Base-by-base conservation (phyloP, 163 green algal species). In the Scenedesmus sp. region DNA sequence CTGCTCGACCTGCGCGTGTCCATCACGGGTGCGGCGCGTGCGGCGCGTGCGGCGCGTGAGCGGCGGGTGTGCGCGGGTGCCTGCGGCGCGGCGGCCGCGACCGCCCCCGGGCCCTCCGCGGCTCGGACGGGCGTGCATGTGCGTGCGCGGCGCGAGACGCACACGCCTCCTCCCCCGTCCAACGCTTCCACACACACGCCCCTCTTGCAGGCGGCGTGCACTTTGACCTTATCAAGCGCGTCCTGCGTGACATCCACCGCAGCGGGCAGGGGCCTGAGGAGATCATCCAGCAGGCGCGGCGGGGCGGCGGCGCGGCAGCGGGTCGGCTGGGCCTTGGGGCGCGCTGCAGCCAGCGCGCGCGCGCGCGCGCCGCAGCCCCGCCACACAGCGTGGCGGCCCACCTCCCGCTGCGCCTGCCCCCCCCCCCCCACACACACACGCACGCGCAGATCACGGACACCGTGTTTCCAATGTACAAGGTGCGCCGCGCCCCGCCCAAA, bases 401-500 rank as follows among this genome's bases (percentile, higher is more conserved):
- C n/a, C n/a, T n/a, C n/a, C n/a, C n/a, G n/a, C n/a, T 63, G 18
- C 56, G 17, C 11, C 22, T 28, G 56, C 18, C 31, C 10, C 7
- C 39, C 39, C 24, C 9, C 36, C 24, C 26, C 42, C 57, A 64
- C 57, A 45, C 36, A 53, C 34, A 66, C 31, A 47, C 17, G 28
- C 60, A 3, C 47, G 2, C 33, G 14, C 86, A 96, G 89, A 91
- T 97, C 53, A 92, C 88, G 0, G 91, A 96, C 67, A 97, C 93
- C 14, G 94, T 98, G 53, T 99, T 97, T 81, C 96, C 96, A n/a
- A 99, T 99, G 96, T 99, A 98, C 89, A 99, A 99, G 87, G 91
- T 94, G 15, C n/a, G n/a, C n/a, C n/a, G n/a, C n/a, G n/a, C n/a
- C n/a, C n/a, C n/a, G n/a, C n/a, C n/a, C n/a, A n/a, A n/a, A n/a